A percentile compares a stretch with the other conserved stretches of the same genome.
Conservation (phyloP, 768 basidiomycete genomes). For the Mycena amicta region DNA sequence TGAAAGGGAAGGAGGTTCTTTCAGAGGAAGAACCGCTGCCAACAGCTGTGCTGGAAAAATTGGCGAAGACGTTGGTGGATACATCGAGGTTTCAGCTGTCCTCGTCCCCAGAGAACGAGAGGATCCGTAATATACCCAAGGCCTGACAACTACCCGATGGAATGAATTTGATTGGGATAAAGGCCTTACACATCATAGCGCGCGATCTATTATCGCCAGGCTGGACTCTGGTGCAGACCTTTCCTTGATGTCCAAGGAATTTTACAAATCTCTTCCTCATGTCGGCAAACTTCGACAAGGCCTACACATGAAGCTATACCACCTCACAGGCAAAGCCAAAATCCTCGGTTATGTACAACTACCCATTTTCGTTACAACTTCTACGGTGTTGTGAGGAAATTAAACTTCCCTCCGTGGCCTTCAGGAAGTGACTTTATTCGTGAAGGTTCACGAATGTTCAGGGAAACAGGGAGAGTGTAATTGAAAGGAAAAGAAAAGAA, state of each 20-base stretch:
- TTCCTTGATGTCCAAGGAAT: background rate
- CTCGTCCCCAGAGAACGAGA: background rate
- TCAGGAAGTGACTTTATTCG: too few relatives aligned
- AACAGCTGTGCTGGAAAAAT: background rate
- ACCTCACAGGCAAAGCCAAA: background rate
- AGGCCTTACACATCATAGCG: background rate
- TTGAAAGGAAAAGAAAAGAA: too few relatives aligned
- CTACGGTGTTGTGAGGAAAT: too few relatives aligned
- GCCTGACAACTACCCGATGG: background rate
- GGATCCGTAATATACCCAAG: background rate
- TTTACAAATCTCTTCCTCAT: background rate
- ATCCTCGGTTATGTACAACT: background rate
- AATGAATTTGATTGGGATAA: background rate
- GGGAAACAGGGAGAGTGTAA: too few relatives aligned
- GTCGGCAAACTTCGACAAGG: background rate
- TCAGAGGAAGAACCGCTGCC: background rate
- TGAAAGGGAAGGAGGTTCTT: background rate
- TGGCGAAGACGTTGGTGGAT: background rate
- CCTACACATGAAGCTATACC: background rate
- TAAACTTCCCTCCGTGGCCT: too few relatives aligned
- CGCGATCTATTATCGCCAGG: background rate
- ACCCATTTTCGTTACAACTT: background rate
- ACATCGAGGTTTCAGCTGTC: background rate
- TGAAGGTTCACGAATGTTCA: too few relatives aligned
- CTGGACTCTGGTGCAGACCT: background rate